These are phyloP conservation scores for Magnolia changhungtana DNA, from an alignment of 164 flowering plant species.

Conservation along the genomic window DNA sequence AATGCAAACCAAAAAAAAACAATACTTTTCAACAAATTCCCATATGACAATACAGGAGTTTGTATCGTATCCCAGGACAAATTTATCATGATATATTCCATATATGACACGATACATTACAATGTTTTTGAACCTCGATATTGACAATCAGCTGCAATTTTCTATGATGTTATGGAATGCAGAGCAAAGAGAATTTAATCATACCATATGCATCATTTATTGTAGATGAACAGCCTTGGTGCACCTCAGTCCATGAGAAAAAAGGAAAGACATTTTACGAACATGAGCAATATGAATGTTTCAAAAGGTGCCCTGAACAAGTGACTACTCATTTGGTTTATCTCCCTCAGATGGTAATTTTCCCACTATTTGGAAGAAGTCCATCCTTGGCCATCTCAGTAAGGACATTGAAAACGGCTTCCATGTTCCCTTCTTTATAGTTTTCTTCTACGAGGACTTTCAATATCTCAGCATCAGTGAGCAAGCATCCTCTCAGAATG, in stretches of 20 bases:
- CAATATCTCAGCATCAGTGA: slow-evolving; percentile 65
- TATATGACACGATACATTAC: background rate
- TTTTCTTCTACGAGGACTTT: slow-evolving; percentile 71
- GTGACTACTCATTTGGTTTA: background rate
- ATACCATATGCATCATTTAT: background rate
- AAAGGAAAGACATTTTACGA: background rate
- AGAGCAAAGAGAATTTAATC: background rate
- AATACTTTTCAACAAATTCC: background rate
- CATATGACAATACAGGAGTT: background rate
- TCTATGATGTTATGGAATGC: background rate
- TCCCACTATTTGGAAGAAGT: slow-evolving; percentile 64
- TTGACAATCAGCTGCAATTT: background rate
- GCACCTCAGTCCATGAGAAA: background rate
- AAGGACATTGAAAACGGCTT: slow-evolving; percentile 58
- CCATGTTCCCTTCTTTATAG: slow-evolving; percentile 77
- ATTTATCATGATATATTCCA: background rate
- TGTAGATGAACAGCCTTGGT: background rate
- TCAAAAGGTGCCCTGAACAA: background rate
- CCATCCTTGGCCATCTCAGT: slow-evolving; percentile 79
- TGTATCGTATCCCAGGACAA: background rate
- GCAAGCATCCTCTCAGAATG: slow-evolving; percentile 46
- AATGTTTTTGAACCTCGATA: background rate
- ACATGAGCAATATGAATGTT: background rate
- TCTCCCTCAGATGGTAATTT: slow-evolving; percentile 12
- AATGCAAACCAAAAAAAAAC: background rate